A percentile compares a stretch with the other conserved stretches of the same genome.
Conservation (phyloP, 192 early-diverging fungal species). For the Spinellus fusiger region DNA sequence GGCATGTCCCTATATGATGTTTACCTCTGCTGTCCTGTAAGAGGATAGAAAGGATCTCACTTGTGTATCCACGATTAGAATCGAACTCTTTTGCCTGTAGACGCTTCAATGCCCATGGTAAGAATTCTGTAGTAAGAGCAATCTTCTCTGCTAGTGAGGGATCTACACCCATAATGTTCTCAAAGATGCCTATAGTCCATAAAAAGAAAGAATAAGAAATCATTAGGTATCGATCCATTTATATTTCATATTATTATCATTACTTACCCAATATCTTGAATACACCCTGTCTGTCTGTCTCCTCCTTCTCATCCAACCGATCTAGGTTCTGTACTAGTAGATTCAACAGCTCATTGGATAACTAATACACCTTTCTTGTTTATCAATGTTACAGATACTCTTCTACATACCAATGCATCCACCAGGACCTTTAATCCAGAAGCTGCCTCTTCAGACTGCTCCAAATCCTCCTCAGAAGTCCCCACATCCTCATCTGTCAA, state of each 20-base stretch:
- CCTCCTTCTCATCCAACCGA: constrained; percentile 68
- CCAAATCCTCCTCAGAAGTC: constrained; percentile 50
- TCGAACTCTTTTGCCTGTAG: constrained; percentile 61
- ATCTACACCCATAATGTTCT: constrained; percentile 80
- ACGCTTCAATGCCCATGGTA: constrained; percentile 72
- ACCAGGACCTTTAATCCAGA: constrained; percentile 63
- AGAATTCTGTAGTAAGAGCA: constrained; percentile 55
- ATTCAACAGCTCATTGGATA: constrained; percentile 61
- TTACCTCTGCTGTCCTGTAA: constrained; percentile 60
- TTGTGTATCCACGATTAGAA: constrained; percentile 81
- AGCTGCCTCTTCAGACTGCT: constrained; percentile 48
- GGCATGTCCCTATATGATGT: background rate
- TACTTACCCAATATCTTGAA: constrained; percentile 68
- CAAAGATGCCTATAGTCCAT: constrained; percentile 51
- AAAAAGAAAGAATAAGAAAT: too few species aligned
- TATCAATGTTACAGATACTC: background rate
- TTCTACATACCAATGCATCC: constrained; percentile 45
- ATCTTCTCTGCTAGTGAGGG: constrained; percentile 56
- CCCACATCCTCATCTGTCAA: constrained; percentile 87
- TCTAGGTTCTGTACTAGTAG: constrained; percentile 76
- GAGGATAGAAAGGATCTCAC: constrained; percentile 82
- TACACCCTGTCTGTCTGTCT: constrained; percentile 79
- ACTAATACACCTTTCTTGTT: constrained; percentile 4
- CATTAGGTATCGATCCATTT: background rate
- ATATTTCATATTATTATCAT: background rate